Base-by-base conservation (phyloP, 768 basidiomycete species). In the Calocybe indica region DNA sequence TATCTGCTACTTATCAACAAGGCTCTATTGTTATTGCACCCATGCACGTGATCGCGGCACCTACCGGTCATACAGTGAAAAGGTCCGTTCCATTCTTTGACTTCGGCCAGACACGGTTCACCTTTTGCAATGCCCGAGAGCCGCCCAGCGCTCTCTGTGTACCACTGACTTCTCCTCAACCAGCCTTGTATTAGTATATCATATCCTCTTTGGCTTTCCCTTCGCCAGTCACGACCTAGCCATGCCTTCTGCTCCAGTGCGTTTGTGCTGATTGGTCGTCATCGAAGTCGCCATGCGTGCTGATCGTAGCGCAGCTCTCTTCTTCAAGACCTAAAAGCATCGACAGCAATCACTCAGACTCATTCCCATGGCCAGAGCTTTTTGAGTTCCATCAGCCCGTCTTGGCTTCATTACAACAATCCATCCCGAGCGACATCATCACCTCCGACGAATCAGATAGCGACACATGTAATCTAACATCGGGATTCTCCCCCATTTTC, bases 271-370 rank as follows among this genome's bases (percentile, higher is more conserved):
- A 22, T 22, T 22, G 22, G 22, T 22, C 4, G 22, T 22, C 22
- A 22, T 22, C 22, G 1, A 22, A 22, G 22, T 22, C 22, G 22
- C 22, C 22, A 22, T 4, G 22, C 22, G 4, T 22, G 22, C 22
- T 22, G 22, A 22, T 22, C 22, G 22, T 22, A 22, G 22, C 22
- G 4, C 22, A 22, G 22, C 22, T 22, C 22, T 22, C 22, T 4
- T 22, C 22, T 22, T 22, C 22, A 22, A 22, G 22, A 22, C 22
- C 22, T 22, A 22, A 22, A 22, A 22, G 22, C 22, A 22, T 22
- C 29, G 60, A 60, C 51, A 63, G 55, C 42, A 62, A 64, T 43
- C 62, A 63, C 37, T 58, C 63, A 8, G 61, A 60, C 40, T 59
- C 64, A 4, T 41, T 66, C 32, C 60, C 58, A 34, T 67, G 64